Percentiles rank a stretch among this genome's conserved stretches.
Evolutionary conservation across 208 protist genomes (phyloP).

Genomic region (Leishmania gerbilli): DNA sequence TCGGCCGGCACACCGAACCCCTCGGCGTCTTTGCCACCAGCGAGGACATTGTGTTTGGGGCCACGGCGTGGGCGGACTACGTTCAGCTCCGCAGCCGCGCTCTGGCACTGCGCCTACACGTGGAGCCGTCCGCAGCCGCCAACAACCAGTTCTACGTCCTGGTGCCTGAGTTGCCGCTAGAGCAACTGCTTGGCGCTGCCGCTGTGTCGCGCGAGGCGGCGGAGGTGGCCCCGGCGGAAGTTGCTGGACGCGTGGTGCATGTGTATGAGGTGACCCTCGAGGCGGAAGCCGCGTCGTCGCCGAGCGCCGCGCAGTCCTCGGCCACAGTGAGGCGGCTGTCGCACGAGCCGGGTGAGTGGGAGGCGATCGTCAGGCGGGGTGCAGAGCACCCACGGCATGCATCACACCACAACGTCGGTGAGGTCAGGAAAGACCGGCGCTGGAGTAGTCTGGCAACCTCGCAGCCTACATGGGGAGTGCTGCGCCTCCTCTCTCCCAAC

Average conservation of each 20-base stretch:
- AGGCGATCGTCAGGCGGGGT: not conserved
- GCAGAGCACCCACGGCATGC: not conserved
- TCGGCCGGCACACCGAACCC: constrained; percentile 17
- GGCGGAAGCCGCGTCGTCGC: not conserved
- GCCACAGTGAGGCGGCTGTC: constrained; percentile 4
- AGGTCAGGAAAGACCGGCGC: not conserved
- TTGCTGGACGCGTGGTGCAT: constrained; percentile 23
- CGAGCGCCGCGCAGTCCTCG: constrained; percentile 5
- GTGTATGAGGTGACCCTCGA: constrained; percentile 25
- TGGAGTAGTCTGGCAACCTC: not conserved
- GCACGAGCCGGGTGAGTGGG: constrained; percentile 13
- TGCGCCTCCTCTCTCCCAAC: constrained; percentile 8
- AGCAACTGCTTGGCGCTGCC: constrained; percentile 21
- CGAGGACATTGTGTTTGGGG: constrained; percentile 7
- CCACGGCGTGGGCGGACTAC: constrained; percentile 13
- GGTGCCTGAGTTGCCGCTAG: constrained; percentile 29
- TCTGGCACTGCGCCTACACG: constrained; percentile 8
- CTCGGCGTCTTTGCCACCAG: not conserved
- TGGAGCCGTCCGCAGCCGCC: constrained; percentile 12
- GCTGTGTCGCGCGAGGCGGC: not conserved
- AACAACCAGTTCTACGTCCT: constrained; percentile 25
- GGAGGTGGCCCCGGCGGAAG: not conserved
- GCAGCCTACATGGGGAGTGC: not conserved
- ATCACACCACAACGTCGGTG: not conserved
- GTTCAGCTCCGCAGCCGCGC: constrained; percentile 27